Evolutionary conservation across 2,329 filamentous ascomycete species (phyloP).

Genomic region (Xylariaceae sp.): DNA sequence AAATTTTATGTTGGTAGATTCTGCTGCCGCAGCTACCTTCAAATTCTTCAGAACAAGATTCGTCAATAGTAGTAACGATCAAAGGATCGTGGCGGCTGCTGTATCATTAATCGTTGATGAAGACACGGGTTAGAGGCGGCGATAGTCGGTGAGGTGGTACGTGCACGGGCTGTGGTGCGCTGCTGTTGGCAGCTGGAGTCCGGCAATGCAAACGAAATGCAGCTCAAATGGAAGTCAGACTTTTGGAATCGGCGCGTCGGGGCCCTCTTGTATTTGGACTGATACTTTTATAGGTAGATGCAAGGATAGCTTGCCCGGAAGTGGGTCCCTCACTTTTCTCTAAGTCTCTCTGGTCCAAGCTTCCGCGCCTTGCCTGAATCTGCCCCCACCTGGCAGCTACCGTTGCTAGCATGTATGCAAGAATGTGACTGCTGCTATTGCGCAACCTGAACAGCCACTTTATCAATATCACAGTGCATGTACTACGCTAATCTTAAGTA

Average conservation of each 20-base stretch:
- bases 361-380: constrained; percentile 14
- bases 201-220: constrained; percentile 20
- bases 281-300: constrained; percentile 28
- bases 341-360: constrained; percentile 16
- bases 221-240: constrained; percentile 20
- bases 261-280: constrained; percentile 27
- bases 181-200: constrained; percentile 9
- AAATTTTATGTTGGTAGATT: too few species aligned
- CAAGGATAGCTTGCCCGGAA: constrained; percentile 18
- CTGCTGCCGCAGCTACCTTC: too few species aligned
- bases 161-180: constrained; percentile 12
- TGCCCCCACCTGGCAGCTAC: constrained; percentile 11
- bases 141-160: constrained; percentile 13
- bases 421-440: too few species aligned
- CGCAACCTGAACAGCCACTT: too few species aligned
- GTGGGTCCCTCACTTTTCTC: constrained; percentile 20
- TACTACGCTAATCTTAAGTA: too few species aligned
- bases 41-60: too few species aligned
- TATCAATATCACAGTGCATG: too few species aligned
- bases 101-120: too few species aligned
- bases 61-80: too few species aligned
- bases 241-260: constrained; percentile 26
- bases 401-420: constrained; percentile 7
- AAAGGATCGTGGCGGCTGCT: too few species aligned
- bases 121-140: too few species aligned